phyloP scores from a whole-genome alignment of 1,284 basidiomycete species.

The Naganishia cerealis region DNA sequence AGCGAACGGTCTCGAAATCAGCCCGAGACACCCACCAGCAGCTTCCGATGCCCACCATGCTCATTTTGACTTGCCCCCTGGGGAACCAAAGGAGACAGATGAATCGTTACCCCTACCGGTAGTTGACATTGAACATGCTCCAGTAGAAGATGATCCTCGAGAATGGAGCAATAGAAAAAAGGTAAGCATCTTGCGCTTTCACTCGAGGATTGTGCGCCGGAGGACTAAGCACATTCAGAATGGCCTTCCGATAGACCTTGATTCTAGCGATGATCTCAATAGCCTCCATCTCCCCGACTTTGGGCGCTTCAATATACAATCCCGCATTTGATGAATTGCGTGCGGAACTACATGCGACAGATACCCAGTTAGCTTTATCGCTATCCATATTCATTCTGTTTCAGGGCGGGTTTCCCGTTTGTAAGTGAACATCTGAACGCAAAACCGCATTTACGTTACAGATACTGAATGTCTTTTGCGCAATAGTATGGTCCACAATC shows the following conservation, averaged over 20 bases:
- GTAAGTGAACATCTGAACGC: slow-evolving; percentile 10
- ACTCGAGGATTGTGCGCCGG: background rate
- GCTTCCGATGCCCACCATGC: slow-evolving; percentile 32
- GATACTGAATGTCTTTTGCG: background rate
- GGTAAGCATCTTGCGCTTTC: slow-evolving; percentile 42
- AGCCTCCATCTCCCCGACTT: slow-evolving; percentile 67
- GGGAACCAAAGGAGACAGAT: slow-evolving; percentile 27
- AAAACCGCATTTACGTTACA: background rate
- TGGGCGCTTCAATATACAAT: slow-evolving; percentile 58
- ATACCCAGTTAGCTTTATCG: slow-evolving; percentile 69
- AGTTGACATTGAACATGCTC: slow-evolving; percentile 66
- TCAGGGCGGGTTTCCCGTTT: slow-evolving; percentile 48
- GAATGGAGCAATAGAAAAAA: slow-evolving; percentile 70
- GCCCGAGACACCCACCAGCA: background rate
- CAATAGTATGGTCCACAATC: slow-evolving; percentile 66
- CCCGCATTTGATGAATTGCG: slow-evolving; percentile 65
- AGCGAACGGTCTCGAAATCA: background rate
- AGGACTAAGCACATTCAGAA: background rate
- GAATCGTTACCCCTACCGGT: slow-evolving; percentile 33
- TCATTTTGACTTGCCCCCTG: slow-evolving; percentile 36
- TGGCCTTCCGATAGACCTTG: slow-evolving; percentile 55
- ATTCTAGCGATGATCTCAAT: slow-evolving; percentile 63
- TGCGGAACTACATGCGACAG: slow-evolving; percentile 64
- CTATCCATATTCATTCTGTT: slow-evolving; percentile 73
- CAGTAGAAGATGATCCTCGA: slow-evolving; percentile 74